Evolutionary conservation across 2,329 filamentous ascomycete genomes (phyloP).

Genomic region (Trichoderma atroviride): DNA sequence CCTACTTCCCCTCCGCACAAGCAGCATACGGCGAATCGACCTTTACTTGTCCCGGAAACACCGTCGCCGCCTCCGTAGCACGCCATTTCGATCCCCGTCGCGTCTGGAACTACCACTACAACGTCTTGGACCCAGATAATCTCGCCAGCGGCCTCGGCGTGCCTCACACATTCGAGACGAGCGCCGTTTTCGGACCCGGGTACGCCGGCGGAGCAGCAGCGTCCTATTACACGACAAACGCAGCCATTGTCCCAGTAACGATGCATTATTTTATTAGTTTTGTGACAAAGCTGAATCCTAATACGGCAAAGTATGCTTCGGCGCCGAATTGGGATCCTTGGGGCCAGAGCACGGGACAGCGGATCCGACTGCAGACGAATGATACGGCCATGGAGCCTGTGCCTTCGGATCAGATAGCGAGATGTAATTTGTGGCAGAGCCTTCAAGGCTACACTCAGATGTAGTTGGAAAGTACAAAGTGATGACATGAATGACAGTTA

Average conservation of each 20-base stretch:
- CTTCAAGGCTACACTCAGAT: constrained; percentile 12
- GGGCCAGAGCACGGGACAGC: constrained; percentile 34
- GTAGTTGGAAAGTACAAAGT: background rate
- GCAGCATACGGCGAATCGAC: constrained; percentile 50
- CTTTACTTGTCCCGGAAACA: constrained; percentile 49
- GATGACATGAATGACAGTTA: background rate
- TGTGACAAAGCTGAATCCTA: constrained; percentile 50
- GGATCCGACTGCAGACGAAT: constrained; percentile 45
- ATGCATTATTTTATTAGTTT: constrained; percentile 57
- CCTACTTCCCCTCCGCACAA: constrained; percentile 49
- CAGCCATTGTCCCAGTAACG: constrained; percentile 48
- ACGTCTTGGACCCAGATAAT: constrained; percentile 47
- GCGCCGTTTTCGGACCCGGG: constrained; percentile 53
- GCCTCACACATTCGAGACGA: constrained; percentile 51
- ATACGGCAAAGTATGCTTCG: constrained; percentile 37
- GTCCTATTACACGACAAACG: constrained; percentile 51
- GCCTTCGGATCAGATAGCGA: constrained; percentile 36
- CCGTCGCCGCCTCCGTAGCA: constrained; percentile 27
- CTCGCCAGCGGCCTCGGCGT: constrained; percentile 47
- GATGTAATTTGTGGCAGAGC: constrained; percentile 46
- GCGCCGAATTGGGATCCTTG: constrained; percentile 49
- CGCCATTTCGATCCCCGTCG: constrained; percentile 25
- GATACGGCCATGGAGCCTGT: constrained; percentile 45
- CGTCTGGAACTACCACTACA: constrained; percentile 54
- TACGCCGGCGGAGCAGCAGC: constrained; percentile 27